Percentiles rank a stretch among this genome's conserved stretches.
These are phyloP conservation scores for Hyphodiscus hymeniophilus DNA, from an alignment of 495 filamentous ascomycete genomes.

Conservation along the genomic window DNA sequence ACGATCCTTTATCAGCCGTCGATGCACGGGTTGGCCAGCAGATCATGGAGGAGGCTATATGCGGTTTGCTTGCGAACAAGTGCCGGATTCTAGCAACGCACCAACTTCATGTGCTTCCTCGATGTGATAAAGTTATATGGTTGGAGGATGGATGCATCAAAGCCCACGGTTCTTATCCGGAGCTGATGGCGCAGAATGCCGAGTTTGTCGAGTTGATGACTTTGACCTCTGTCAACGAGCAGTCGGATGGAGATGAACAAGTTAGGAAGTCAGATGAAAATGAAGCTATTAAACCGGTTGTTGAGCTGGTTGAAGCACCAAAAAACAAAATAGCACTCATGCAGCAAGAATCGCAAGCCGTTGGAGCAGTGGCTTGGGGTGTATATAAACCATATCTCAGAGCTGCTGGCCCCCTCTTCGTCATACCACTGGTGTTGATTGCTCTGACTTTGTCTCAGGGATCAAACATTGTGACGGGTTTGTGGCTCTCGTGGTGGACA, in stretches of 20 bases:
- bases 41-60: slow-evolving; percentile 90
- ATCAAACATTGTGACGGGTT: slow-evolving; percentile 70
- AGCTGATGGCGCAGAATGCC: slow-evolving; percentile 66
- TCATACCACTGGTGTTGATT: not conserved
- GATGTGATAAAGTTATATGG: slow-evolving; percentile 80
- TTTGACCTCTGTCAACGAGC: too few relatives aligned
- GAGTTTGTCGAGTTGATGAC: slow-evolving; percentile 73
- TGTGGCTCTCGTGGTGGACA: slow-evolving; percentile 94
- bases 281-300: too few relatives aligned
- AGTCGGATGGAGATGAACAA: too few relatives aligned
- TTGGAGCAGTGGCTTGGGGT: not conserved
- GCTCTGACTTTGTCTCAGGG: slow-evolving; percentile 59
- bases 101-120: slow-evolving; percentile 79
- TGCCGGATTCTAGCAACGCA: slow-evolving; percentile 87
- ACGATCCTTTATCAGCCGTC: slow-evolving; percentile 72
- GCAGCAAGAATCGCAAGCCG: slow-evolving; percentile 3
- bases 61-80: slow-evolving; percentile 77
- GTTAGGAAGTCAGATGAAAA: too few relatives aligned
- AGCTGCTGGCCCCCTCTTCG: slow-evolving; percentile 1
- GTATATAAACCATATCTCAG: not conserved
- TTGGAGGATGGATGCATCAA: slow-evolving; percentile 75
- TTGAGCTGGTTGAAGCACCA: too few relatives aligned
- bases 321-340: slow-evolving; percentile 33
- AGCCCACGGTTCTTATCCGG: slow-evolving; percentile 74
- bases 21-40: slow-evolving; percentile 82